Percentiles rank a stretch among this genome's conserved stretches.
Evolutionary conservation across 176 grass and related monocot species (phyloP).

Genomic region (Pharus latifolius): DNA sequence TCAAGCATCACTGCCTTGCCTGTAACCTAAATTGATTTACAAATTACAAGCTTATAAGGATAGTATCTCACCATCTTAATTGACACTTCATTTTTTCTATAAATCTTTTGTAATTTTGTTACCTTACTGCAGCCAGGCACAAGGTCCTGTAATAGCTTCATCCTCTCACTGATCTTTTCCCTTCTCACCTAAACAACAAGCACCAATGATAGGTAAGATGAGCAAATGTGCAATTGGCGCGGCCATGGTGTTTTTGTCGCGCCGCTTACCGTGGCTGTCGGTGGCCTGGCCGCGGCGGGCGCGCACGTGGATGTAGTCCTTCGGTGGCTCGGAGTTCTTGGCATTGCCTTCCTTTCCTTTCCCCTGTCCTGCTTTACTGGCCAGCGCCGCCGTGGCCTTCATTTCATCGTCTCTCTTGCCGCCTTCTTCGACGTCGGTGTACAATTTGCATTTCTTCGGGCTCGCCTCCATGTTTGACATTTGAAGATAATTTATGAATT

Average conservation of each 20-base stretch:
- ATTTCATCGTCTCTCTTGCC: background rate
- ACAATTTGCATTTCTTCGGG: constrained; percentile 34
- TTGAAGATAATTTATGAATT: background rate
- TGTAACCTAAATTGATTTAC: constrained; percentile 29
- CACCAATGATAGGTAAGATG: background rate
- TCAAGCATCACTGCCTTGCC: constrained; percentile 78
- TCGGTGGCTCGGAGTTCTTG: constrained; percentile 16
- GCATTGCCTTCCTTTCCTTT: constrained; percentile 2
- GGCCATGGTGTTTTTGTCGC: background rate
- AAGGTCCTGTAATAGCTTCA: constrained; percentile 79
- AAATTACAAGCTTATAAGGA: background rate
- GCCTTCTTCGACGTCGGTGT: background rate
- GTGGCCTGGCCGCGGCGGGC: constrained; percentile 66
- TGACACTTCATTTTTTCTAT: background rate
- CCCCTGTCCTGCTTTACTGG: too few relatives aligned
- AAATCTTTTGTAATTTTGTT: background rate
- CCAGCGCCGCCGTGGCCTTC: background rate
- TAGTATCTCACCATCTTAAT: background rate
- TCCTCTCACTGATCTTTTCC: constrained; percentile 81
- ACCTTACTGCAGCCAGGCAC: constrained; percentile 88
- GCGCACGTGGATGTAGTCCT: constrained; percentile 62
- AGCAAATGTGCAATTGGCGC: background rate
- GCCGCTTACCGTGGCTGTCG: constrained; percentile 48
- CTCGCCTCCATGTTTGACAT: constrained; percentile 12
- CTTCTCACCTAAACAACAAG: constrained; percentile 53